Evolutionary conservation across 2,329 filamentous ascomycete species (phyloP), one percentile per base, ranked within the genome.

Genomic region (Setomelanomma holmii): DNA sequence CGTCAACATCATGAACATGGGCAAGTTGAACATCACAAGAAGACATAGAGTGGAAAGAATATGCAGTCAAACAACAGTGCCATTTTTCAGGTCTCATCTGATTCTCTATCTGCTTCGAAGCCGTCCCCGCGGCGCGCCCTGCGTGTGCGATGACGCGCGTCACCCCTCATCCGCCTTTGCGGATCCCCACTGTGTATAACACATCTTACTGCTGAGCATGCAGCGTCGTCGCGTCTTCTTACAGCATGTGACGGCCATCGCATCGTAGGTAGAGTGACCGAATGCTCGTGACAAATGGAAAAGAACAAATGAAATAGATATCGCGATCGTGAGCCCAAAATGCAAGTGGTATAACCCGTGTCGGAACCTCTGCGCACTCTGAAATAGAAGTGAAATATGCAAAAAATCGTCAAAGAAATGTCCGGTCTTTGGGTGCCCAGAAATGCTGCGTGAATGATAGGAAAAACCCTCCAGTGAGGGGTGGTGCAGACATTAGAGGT

Each of bases 301-400:
- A 50, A 44, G 45, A 52, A 72, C 68, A 71, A 63, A 71, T 43
- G 67, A 67, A 65, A 68, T 51, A 45, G 40, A 56, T 58, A 43
- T 58, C 58, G 55, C 54, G 45, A 55, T 63, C 62, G 58, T 67
- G 19, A 65, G 44, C 61, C 51, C 10, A 43, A 55, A 56, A 56
- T 66, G 63, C 60, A 63, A 66, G 58, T 68, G 68, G 66, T 72
- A 72, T 72, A 71, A 66, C 61, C 51, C 46, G 61, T 65, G 68
- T 56, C 55, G 63, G 58, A 58, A 49, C 54, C 51, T 51, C 55
- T 48, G 55, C 55, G 51, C 56, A 51, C 50, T 45, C 50, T 45
- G 45, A 47, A 44, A 47, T 55, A 52, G 49, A 64, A 63, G 53
- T 42, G 47, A 58, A 67, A 14, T 33, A 68, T 58, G 59, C 55